These are phyloP conservation scores for Eragrostis nindensis DNA, from an alignment of 176 grass and related monocot genomes.

Conservation along the genomic window DNA sequence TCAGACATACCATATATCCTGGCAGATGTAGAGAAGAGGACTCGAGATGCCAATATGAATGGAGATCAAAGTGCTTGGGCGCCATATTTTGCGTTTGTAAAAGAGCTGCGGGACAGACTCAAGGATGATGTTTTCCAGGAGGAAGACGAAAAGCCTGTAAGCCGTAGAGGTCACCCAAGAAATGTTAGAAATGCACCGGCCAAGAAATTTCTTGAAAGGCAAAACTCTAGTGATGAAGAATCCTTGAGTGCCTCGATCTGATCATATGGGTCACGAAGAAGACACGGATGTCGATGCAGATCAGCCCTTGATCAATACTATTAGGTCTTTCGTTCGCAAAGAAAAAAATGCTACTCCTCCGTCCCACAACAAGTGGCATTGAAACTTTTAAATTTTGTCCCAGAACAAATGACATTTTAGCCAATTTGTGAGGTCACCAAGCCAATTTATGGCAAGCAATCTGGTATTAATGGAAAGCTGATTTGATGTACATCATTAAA, in stretches of 20 bases:
- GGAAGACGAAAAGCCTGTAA: conserved; percentile 75
- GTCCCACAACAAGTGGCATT: no score
- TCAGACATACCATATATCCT: conserved; percentile 83
- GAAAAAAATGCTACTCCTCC: no score
- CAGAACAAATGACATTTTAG: no score
- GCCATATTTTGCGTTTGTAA: conserved; percentile 67
- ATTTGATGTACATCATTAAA: no score
- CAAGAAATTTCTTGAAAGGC: conserved; percentile 81
- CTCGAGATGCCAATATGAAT: conserved; percentile 55
- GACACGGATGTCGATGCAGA: conserved; percentile 66
- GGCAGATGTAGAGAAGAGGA: conserved; percentile 74
- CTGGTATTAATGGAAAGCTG: no score
- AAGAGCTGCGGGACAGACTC: conserved; percentile 66
- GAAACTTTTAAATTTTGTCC: no score
- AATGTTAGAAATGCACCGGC: conserved; percentile 69
- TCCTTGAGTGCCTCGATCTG: conserved; percentile 57
- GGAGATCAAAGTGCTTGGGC: conserved; percentile 75
- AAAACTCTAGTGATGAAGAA: conserved; percentile 71
- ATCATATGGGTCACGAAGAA: conserved; percentile 58
- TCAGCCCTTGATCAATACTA: conserved; percentile 80
- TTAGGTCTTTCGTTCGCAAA: no score
- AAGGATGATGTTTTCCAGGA: conserved; percentile 80
- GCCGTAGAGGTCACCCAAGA: conserved; percentile 82
- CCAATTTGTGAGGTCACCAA: no score
- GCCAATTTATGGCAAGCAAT: no score